phyloP scores from a whole-genome alignment of 306 rosid genomes.

The Cajanus cajan region DNA sequence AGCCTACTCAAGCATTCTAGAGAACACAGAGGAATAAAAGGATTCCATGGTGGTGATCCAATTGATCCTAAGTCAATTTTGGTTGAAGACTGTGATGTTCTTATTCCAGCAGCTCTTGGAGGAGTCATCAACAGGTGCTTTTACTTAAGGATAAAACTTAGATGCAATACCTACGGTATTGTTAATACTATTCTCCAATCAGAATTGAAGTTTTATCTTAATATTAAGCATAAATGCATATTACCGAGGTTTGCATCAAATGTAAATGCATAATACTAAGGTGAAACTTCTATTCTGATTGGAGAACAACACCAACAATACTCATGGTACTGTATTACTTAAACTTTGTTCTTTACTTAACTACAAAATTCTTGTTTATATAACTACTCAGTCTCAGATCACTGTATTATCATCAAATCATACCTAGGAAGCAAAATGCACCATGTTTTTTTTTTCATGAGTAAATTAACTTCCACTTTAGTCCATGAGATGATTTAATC shows the following conservation, averaged over 20 bases:
- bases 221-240: too few relatives aligned
- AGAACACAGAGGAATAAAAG: constrained; percentile 62
- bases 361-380: not conserved
- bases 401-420: not conserved
- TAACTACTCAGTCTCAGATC: not conserved
- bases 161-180: too few relatives aligned
- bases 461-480: not conserved
- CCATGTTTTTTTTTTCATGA: not conserved
- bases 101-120: constrained; percentile 95
- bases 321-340: too few relatives aligned
- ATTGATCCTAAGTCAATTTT: constrained; percentile 61
- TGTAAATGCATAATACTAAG: too few relatives aligned
- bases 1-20: constrained; percentile 60
- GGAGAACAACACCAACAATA: too few relatives aligned
- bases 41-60: constrained; percentile 68
- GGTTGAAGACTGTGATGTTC: constrained; percentile 81
- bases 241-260: too few relatives aligned
- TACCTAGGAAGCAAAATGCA: not conserved
- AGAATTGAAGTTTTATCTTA: too few relatives aligned
- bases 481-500: not conserved
- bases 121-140: constrained; percentile 90
- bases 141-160: not conserved
- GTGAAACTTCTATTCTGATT: too few relatives aligned
- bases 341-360: not conserved
- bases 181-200: too few relatives aligned